Conservation (phyloP, 352 stramenopile species). For the Globisporangium uncinulatum region DNA sequence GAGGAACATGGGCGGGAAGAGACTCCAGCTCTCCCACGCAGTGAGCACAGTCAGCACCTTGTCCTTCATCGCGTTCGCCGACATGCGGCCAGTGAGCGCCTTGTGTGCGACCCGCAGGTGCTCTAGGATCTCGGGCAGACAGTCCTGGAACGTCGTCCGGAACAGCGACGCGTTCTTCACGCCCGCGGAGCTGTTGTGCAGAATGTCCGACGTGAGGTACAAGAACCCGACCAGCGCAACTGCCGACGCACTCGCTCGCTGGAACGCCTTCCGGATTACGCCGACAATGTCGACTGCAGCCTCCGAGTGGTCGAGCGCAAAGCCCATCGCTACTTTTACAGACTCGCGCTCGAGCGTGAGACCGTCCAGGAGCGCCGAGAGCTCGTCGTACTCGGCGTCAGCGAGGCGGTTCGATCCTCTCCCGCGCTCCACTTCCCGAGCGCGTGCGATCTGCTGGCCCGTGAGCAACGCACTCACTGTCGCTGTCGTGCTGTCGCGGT, state of each 20-base stretch:
- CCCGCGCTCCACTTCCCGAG: conserved; percentile 56
- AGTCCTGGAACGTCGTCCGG: conserved; percentile 81
- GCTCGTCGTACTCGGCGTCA: conserved; percentile 45
- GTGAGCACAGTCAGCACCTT: conserved; percentile 73
- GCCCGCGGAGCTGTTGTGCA: conserved; percentile 86
- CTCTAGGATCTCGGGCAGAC: conserved; percentile 70
- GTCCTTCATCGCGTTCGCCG: conserved; percentile 73
- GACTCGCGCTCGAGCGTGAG: conserved; percentile 64
- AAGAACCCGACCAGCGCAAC: conserved; percentile 57
- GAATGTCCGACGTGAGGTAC: conserved; percentile 84
- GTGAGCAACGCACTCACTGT: conserved; percentile 32
- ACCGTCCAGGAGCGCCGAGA: conserved; percentile 31
- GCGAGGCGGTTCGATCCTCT: conserved; percentile 46
- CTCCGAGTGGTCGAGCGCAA: conserved; percentile 76
- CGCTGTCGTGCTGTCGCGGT: background rate
- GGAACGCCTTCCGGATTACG: conserved; percentile 41
- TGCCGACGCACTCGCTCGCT: conserved; percentile 24
- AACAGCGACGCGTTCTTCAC: conserved; percentile 89
- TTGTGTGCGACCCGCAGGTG: conserved; percentile 41
- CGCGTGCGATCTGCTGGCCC: conserved; percentile 66
- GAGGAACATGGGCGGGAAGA: conserved; percentile 69
- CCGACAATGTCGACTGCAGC: conserved; percentile 62
- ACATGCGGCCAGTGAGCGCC: conserved; percentile 68
- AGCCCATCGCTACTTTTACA: conserved; percentile 72
- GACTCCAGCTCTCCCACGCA: conserved; percentile 73